Evolutionary conservation across 2,329 filamentous ascomycete genomes (phyloP).

Genomic region (Phaeosphaeria sp.): DNA sequence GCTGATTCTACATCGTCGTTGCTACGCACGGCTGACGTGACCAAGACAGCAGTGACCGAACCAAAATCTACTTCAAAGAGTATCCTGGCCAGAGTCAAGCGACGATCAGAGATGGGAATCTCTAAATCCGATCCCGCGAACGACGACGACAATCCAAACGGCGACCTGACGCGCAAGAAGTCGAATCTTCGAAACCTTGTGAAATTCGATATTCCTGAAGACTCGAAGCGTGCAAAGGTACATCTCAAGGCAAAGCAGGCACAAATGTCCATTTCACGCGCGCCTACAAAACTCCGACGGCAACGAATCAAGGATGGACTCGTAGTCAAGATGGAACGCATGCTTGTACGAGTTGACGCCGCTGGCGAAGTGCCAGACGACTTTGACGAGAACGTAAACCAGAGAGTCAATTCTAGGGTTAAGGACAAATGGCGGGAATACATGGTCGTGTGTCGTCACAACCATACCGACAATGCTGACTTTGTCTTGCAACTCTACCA

Average conservation of each 20-base stretch:
- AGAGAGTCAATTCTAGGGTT: conserved; percentile 63
- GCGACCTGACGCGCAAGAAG: conserved; percentile 29
- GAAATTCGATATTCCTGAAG: conserved; percentile 52
- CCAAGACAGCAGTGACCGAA: conserved; percentile 34
- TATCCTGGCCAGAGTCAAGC: conserved; percentile 37
- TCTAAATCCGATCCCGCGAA: conserved; percentile 14
- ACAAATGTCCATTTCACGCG: conserved; percentile 46
- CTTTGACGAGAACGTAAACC: conserved; percentile 68
- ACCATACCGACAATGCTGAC: conserved; percentile 60
- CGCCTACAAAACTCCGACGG: conserved; percentile 46
- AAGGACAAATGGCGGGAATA: conserved; percentile 72
- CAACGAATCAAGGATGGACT: conserved; percentile 61
- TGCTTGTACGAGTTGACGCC: conserved; percentile 69
- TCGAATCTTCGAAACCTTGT: conserved; percentile 47
- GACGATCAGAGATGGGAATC: conserved; percentile 30
- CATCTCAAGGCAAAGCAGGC: conserved; percentile 49
- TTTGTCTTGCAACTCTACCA: conserved; percentile 67
- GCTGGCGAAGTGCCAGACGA: conserved; percentile 62
- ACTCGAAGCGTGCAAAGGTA: conserved; percentile 45
- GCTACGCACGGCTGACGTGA: conserved; percentile 44
- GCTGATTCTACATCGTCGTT: conserved; percentile 46
- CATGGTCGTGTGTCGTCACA: conserved; percentile 66
- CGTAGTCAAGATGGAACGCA: conserved; percentile 71
- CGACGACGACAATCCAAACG: conserved; percentile 9
- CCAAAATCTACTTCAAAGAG: conserved; percentile 27